Evolutionary conservation across 495 filamentous ascomycete genomes (phyloP).

Genomic region (Pyrenula aspistea): DNA sequence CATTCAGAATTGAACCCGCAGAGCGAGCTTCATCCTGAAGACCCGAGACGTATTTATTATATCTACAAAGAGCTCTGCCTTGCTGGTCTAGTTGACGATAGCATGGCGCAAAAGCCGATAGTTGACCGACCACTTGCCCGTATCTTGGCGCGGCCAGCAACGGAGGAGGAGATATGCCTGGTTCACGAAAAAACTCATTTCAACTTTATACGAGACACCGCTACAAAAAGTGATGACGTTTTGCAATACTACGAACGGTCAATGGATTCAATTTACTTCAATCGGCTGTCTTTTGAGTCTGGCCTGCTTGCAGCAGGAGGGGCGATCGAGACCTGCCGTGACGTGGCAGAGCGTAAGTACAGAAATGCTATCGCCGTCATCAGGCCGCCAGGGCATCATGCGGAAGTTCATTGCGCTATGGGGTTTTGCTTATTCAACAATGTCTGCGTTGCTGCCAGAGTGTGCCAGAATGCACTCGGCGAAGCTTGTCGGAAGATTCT

Average conservation of each 20-base stretch:
- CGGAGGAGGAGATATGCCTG: conserved; percentile 58
- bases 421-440: conserved; percentile 98
- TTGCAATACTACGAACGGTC: conserved; percentile 29
- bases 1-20: conserved; percentile 68
- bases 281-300: conserved; percentile 65
- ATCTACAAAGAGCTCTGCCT: conserved; percentile 79
- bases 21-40: conserved; percentile 80
- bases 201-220: conserved; percentile 57
- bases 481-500: conserved; percentile 74
- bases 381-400: conserved; percentile 90
- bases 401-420: conserved; percentile 70
- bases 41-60: conserved; percentile 75
- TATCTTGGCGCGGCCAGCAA: conserved; percentile 65
- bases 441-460: conserved; percentile 75
- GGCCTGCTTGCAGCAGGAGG: conserved; percentile 81
- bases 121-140: conserved; percentile 55
- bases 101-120: conserved; percentile 29
- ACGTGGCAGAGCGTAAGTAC: conserved; percentile 63
- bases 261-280: conserved; percentile 83
- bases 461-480: conserved; percentile 66
- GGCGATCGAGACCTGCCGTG: conserved; percentile 85
- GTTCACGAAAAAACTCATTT: conserved; percentile 69
- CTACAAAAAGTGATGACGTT: conserved; percentile 21
- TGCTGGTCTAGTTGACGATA: conserved; percentile 60
- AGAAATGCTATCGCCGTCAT: conserved; percentile 95